These are phyloP conservation scores for Ceratopteris richardii DNA, from an alignment of 75 land plant genomes.

Conservation along the genomic window DNA sequence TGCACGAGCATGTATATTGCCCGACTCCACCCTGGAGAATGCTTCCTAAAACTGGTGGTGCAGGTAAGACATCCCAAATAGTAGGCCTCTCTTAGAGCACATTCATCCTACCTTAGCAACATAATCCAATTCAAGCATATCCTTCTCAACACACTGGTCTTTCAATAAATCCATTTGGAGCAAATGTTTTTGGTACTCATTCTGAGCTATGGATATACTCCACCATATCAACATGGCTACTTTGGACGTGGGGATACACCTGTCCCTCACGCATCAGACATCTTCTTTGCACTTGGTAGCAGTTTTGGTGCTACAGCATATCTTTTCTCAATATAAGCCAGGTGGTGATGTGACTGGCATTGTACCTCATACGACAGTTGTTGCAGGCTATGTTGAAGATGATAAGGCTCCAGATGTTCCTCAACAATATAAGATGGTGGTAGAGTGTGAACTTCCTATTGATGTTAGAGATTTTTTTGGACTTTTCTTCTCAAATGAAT, in stretches of 20 bases:
- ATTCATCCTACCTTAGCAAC: conserved; percentile 17
- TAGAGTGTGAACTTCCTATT: too few relatives aligned
- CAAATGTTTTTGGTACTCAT: conserved; percentile 25
- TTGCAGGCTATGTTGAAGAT: conserved; percentile 59
- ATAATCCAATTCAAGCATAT: conserved; percentile 22
- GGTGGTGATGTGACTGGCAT: conserved; percentile 14
- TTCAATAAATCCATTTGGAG: conserved; percentile 14
- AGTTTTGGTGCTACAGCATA: conserved; percentile 18
- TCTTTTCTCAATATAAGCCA: conserved; percentile 30
- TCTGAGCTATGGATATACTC: conserved; percentile 25
- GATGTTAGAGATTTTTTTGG: too few relatives aligned
- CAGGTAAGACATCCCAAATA: conserved; percentile 15
- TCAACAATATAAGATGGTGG: too few relatives aligned
- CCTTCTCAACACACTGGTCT: conserved; percentile 21
- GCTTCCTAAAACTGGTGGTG: conserved; percentile 1
- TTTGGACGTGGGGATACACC: conserved; percentile 2
- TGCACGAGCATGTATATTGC: too few relatives aligned
- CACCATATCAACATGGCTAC: conserved; percentile 26
- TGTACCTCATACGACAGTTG: conserved; percentile 32
- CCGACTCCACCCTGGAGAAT: too few relatives aligned
- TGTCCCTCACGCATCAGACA: conserved; percentile 16
- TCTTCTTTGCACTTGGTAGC: conserved; percentile 12
- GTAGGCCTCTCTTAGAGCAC: conserved; percentile 16
- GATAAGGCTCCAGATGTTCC: too few relatives aligned
- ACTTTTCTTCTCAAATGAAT: too few relatives aligned